Evolutionary conservation across 306 rosid species (phyloP).

Genomic region (Inga oerstediana): DNA sequence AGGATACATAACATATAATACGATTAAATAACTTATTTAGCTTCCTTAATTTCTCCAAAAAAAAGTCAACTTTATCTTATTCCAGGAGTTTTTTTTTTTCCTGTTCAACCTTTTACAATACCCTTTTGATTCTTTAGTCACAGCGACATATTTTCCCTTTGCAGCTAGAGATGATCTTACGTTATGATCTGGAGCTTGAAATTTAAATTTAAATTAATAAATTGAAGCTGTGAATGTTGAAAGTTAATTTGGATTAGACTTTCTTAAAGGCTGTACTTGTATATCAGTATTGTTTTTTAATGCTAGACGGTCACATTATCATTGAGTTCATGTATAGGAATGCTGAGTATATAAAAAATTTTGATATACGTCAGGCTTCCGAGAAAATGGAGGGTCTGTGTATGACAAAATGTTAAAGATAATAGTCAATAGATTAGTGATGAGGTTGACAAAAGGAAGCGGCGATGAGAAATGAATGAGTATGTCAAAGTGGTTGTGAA

Average conservation of each 20-base stretch:
- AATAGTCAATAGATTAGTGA: not conserved
- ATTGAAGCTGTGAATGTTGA: not conserved
- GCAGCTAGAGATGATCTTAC: not conserved
- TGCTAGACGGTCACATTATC: not conserved
- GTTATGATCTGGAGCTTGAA: not conserved
- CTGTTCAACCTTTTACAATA: not conserved
- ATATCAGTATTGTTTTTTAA: not conserved
- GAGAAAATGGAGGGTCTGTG: not conserved
- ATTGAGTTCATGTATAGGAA: not conserved
- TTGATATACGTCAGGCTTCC: not conserved
- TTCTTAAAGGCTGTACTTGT: not conserved
- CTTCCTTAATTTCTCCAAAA: too few species aligned
- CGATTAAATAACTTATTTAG: too few species aligned
- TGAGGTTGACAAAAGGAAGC: not conserved
- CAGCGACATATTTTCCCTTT: not conserved
- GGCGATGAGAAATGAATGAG: not conserved
- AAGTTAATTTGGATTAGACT: not conserved
- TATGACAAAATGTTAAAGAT: not conserved
- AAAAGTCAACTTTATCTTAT: too few species aligned
- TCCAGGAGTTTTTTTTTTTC: not conserved
- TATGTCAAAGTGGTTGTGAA: not conserved
- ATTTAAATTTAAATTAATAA: not conserved
- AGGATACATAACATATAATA: too few species aligned
- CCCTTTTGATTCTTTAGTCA: not conserved
- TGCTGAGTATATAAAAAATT: not conserved